Evolutionary conservation across 2,329 filamentous ascomycete genomes (phyloP).

Genomic region (Sporothrix sp.): DNA sequence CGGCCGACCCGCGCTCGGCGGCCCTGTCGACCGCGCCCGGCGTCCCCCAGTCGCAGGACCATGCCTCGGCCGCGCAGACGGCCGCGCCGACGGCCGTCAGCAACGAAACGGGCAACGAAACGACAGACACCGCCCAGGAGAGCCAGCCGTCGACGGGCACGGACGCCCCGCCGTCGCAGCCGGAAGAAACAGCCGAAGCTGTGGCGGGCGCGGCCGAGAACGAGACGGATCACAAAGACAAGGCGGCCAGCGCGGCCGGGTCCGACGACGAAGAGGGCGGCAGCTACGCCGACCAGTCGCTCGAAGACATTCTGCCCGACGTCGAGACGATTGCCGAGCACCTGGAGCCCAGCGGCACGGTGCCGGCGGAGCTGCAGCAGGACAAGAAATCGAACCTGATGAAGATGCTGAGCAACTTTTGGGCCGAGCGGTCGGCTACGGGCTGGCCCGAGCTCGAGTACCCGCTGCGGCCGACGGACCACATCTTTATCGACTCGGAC

Average conservation of each 20-base stretch:
- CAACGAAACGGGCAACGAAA: not conserved
- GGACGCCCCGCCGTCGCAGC: constrained; percentile 22
- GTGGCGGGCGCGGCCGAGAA: constrained; percentile 23
- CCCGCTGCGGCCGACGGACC: constrained; percentile 75
- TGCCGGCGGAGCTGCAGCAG: constrained; percentile 69
- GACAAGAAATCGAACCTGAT: constrained; percentile 89
- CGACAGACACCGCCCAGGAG: not conserved
- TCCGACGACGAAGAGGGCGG: constrained; percentile 55
- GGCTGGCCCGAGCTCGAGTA: constrained; percentile 92
- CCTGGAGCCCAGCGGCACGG: constrained; percentile 50
- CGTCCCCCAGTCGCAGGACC: not conserved
- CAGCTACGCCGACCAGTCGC: constrained; percentile 63
- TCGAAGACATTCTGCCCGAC: constrained; percentile 59
- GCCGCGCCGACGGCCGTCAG: no score
- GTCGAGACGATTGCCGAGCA: constrained; percentile 53
- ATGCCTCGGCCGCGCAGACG: no score
- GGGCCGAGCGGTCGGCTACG: constrained; percentile 93
- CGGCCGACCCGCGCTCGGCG: no score
- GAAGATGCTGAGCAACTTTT: constrained; percentile 95
- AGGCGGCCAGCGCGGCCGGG: constrained; percentile 49
- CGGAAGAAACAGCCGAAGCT: constrained; percentile 1
- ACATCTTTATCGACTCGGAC: constrained; percentile 94
- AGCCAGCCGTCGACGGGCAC: not conserved
- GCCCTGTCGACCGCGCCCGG: no score
- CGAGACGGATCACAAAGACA: constrained; percentile 30